Conservation (phyloP, 805 yeast genomes). For the Blastobotrys attinorum region DNA sequence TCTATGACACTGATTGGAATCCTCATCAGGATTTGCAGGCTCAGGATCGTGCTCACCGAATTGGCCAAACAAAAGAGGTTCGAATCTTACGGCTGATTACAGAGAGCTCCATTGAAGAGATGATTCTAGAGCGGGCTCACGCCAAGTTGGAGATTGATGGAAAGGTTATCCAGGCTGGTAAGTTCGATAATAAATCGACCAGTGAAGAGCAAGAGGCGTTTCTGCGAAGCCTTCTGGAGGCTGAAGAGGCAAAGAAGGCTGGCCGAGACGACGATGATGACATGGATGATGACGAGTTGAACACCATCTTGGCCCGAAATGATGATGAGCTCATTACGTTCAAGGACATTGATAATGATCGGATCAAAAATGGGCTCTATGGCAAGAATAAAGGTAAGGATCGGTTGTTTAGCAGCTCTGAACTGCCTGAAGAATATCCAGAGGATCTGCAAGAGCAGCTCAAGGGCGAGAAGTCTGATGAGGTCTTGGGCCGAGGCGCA, state of each 20-base stretch:
- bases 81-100: constrained; percentile 86
- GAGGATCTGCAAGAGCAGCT: constrained; percentile 39
- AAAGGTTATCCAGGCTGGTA: constrained; percentile 97
- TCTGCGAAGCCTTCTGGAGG: constrained; percentile 75
- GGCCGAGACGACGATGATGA: constrained; percentile 54
- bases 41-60: constrained; percentile 97
- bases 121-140: constrained; percentile 85
- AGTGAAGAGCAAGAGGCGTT: constrained; percentile 96
- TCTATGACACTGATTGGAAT: constrained; percentile 98
- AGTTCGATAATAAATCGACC: constrained; percentile 93
- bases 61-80: constrained; percentile 96
- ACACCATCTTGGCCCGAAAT: constrained; percentile 76
- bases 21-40: constrained; percentile 99
- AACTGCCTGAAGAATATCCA: constrained; percentile 72
- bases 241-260: constrained; percentile 56
- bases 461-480: constrained; percentile 26
- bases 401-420: constrained; percentile 58
- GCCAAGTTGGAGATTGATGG: constrained; percentile 94
- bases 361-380: constrained; percentile 37
- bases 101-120: constrained; percentile 89
- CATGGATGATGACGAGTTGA: constrained; percentile 75
- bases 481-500: constrained; percentile 56
- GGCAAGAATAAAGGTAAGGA: constrained; percentile 26
- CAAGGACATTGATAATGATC: constrained; percentile 51
- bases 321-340: constrained; percentile 62